phyloP scores from a whole-genome alignment of 805 yeast species.

The Lachancea sp. region DNA sequence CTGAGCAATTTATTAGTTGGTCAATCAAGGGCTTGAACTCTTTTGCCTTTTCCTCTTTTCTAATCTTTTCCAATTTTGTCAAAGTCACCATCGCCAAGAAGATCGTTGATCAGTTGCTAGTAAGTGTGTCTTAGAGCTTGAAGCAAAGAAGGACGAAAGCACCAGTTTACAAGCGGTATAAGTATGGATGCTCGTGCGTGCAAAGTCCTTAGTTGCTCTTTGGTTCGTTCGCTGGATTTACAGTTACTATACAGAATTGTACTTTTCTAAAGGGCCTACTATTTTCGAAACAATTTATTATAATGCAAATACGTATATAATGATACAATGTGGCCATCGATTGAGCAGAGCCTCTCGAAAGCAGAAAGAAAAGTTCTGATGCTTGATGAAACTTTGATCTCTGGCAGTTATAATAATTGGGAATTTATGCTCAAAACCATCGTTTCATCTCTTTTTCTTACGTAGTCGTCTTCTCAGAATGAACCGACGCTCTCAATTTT shows the following conservation, averaged over 20 bases:
- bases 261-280: background rate
- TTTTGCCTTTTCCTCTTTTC: conserved; percentile 28
- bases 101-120: background rate
- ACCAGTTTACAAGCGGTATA: too few relatives aligned
- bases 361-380: too few relatives aligned
- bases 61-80: conserved; percentile 27
- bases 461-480: too few relatives aligned
- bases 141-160: too few relatives aligned
- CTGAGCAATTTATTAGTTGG: conserved; percentile 35
- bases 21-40: conserved; percentile 34
- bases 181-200: too few relatives aligned
- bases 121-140: too few relatives aligned
- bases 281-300: conserved; percentile 2
- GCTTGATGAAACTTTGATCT: too few relatives aligned
- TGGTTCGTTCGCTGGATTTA: background rate
- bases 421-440: too few relatives aligned
- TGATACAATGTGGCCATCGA: background rate
- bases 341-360: background rate
- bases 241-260: background rate
- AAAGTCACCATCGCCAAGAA: conserved; percentile 23
- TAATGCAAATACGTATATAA: background rate
- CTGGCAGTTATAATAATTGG: too few relatives aligned
- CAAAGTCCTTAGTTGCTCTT: background rate
- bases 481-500: background rate
- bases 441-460: too few relatives aligned